Percentiles rank a stretch among this genome's conserved stretches.
Conservation (phyloP, 192 early-diverging fungal species). For the Mortierella antarctica region DNA sequence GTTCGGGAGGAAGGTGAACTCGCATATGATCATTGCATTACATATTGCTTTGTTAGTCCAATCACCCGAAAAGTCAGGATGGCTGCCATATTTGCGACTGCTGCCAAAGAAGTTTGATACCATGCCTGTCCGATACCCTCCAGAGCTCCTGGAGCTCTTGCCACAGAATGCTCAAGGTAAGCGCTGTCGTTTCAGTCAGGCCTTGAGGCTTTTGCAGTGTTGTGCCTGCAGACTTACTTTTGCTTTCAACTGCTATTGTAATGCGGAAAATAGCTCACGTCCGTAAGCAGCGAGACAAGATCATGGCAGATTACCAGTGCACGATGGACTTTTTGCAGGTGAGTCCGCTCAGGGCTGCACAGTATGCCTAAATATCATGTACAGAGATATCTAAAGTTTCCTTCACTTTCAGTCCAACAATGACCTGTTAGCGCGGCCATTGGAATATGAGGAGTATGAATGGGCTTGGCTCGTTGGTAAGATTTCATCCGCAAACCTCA, state of each 20-base stretch:
- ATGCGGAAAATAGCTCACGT: slow-evolving; percentile 48
- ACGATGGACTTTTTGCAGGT: slow-evolving; percentile 18
- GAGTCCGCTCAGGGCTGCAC: not conserved
- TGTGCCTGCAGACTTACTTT: too few relatives aligned
- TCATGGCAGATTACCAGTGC: slow-evolving; percentile 55
- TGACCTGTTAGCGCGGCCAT: slow-evolving; percentile 16
- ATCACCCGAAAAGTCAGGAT: slow-evolving; percentile 50
- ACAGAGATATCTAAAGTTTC: not conserved
- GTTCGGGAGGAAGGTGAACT: slow-evolving; percentile 47
- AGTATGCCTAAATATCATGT: not conserved
- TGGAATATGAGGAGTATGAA: slow-evolving; percentile 58
- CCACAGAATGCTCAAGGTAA: slow-evolving; percentile 57
- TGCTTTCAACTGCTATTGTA: too few relatives aligned
- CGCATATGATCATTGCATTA: slow-evolving; percentile 62
- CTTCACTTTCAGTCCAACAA: slow-evolving; percentile 14
- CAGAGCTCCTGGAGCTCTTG: slow-evolving; percentile 40
- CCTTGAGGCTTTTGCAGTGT: not conserved
- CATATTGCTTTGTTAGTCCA: slow-evolving; percentile 55
- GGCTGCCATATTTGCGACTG: slow-evolving; percentile 60
- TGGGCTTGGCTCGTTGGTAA: slow-evolving; percentile 76
- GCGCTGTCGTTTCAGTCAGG: not conserved
- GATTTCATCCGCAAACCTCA: not conserved
- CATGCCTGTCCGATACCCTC: slow-evolving; percentile 60
- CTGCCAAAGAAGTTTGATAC: slow-evolving; percentile 65
- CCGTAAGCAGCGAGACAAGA: slow-evolving; percentile 57